Evolutionary conservation across 2,329 filamentous ascomycete genomes (phyloP), one percentile per base, ranked within the genome.

Genomic region (Zymoseptoria ardabiliae): DNA sequence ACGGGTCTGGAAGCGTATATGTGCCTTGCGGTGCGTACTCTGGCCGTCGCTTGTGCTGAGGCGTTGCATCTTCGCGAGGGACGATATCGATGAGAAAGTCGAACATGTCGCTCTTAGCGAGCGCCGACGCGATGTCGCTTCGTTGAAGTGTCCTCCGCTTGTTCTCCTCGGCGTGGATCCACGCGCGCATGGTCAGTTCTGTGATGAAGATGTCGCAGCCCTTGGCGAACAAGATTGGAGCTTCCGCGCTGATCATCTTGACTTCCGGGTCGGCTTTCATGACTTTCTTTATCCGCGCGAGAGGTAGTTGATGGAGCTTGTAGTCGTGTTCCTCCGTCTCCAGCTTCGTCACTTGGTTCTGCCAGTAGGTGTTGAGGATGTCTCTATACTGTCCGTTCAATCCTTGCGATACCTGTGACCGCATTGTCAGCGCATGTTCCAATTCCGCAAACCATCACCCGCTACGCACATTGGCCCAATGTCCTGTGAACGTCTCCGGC

Each of bases 221-320:
- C 76, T 99, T 99, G 55, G 94, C 94, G 71, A 99, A 99, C 13
- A 99, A 81, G 68, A 99, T 99, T 1, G 94, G 94, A 1, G 94
- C 94, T 77, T 99, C 94, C 8, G 94, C 94, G 3, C 92, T 97
- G 64, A 99, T 99, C 94, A 99, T 99, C 80, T 99, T 99, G 53
- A 99, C 94, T 70, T 99, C 94, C 0, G 94, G 94, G 68, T 99
- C 94, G 0, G 94, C 94, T 78, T 99, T 99, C 94, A 99, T 99
- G 66, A 99, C 94, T 76, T 99, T 99, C 81, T 99, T 99, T 79
- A 99, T 99, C 57, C 94, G 88, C n/a, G 94, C 94, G 49, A 99
- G 82, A 1, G 94, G 94, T 48, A 99, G 82, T 75, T 97, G 94
- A 74, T 99, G 94, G 58, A 97, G 84, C 77, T 99, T 99, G 82